phyloP scores from a whole-genome alignment of 2,329 filamentous ascomycete species.

The Scolecobasidium constrictum region DNA sequence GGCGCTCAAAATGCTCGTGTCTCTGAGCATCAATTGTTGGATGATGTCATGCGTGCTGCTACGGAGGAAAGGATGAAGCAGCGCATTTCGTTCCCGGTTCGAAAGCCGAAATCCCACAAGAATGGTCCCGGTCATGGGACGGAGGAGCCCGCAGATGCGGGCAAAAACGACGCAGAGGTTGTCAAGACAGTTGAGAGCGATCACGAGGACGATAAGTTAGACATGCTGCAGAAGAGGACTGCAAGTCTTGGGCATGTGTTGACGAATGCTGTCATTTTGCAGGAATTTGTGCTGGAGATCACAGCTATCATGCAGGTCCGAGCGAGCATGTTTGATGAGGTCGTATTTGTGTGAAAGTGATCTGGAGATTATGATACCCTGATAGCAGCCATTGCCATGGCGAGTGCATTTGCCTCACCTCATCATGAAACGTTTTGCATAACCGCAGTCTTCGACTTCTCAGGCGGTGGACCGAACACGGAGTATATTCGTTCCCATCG shows the following conservation, averaged over 20 bases:
- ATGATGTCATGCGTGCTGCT: constrained; percentile 9
- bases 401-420: no score
- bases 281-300: constrained; percentile 39
- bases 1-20: not conserved
- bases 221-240: constrained; percentile 17
- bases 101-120: not conserved
- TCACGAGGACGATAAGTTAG: constrained; percentile 17
- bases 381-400: no score
- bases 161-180: constrained; percentile 9
- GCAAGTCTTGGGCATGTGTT: constrained; percentile 38
- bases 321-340: constrained; percentile 36
- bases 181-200: constrained; percentile 3
- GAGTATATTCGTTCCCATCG: no score
- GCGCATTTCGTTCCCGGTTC: constrained; percentile 22
- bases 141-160: not conserved
- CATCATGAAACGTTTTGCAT: no score
- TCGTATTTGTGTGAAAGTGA: constrained; percentile 24
- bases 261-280: constrained; percentile 39
- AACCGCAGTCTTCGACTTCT: no score
- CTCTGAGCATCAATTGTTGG: constrained; percentile 1
- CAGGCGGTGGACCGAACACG: no score
- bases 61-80: constrained; percentile 23
- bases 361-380: no score
- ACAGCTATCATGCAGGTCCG: constrained; percentile 37
- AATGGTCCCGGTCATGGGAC: not conserved